Percentiles rank a stretch among this genome's conserved stretches.
These are phyloP conservation scores for Colletotrichum sp. DNA, from an alignment of 2,329 filamentous ascomycete species.

Conservation along the genomic window DNA sequence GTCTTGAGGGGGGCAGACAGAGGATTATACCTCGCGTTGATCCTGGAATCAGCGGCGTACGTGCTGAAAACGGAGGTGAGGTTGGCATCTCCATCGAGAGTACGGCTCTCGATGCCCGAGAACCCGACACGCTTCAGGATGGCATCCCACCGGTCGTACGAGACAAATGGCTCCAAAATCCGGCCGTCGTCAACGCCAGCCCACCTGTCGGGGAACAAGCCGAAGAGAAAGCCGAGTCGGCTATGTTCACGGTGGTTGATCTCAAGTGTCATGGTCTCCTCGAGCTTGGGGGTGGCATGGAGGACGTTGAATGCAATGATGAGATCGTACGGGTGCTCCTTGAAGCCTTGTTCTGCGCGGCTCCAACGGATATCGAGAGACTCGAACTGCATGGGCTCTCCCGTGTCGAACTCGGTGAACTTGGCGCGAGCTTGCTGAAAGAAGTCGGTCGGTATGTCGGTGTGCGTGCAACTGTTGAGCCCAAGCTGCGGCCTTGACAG, in stretches of 20 bases:
- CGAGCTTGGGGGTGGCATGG: slow-evolving; percentile 29
- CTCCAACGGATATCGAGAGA: too few species aligned
- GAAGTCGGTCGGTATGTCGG: slow-evolving; percentile 26
- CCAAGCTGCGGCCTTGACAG: not conserved
- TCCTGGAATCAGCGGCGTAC: not conserved
- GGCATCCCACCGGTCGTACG: slow-evolving; percentile 27
- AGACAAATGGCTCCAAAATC: slow-evolving; percentile 24
- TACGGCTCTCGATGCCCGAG: not conserved
- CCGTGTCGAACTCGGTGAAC: not conserved
- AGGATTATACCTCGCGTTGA: not conserved
- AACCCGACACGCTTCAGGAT: slow-evolving; percentile 32
- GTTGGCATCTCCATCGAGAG: not conserved
- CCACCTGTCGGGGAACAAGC: slow-evolving; percentile 35
- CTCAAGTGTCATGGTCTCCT: slow-evolving; percentile 22
- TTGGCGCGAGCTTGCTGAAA: slow-evolving; percentile 27
- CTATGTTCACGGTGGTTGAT: not conserved
- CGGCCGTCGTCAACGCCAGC: slow-evolving; percentile 27
- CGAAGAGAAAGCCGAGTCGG: slow-evolving; percentile 18
- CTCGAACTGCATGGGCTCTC: not conserved
- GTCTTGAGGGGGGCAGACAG: not conserved
- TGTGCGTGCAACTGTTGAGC: slow-evolving; percentile 25
- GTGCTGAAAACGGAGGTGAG: not conserved
- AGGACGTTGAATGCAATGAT: slow-evolving; percentile 32
- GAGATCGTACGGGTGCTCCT: slow-evolving; percentile 29
- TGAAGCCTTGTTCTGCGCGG: slow-evolving; percentile 29